Percentiles rank a stretch among this genome's conserved stretches.
phyloP scores from a whole-genome alignment of 1,284 basidiomycete genomes.

The Porphyrellus sp. region DNA sequence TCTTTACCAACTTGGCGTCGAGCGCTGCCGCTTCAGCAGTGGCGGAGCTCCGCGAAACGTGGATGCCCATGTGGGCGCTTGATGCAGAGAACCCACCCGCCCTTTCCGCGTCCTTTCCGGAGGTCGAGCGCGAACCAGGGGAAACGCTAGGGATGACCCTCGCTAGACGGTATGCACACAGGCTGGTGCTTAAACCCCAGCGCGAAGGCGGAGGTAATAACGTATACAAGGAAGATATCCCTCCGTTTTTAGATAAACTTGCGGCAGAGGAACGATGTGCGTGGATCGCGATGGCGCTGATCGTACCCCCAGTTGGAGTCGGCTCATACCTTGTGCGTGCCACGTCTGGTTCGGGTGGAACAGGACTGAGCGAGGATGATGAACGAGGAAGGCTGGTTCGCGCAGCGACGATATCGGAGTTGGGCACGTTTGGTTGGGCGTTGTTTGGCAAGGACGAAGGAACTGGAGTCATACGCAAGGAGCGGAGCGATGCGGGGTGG shows the following conservation, averaged over 20 bases:
- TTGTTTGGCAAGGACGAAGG: slow-evolving; percentile 58
- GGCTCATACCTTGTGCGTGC: slow-evolving; percentile 76
- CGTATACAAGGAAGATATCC: slow-evolving; percentile 85
- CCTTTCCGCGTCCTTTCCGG: neutral
- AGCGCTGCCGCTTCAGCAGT: slow-evolving; percentile 37
- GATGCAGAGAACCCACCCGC: slow-evolving; percentile 34
- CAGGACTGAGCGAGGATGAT: slow-evolving; percentile 7
- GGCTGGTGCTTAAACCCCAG: slow-evolving; percentile 91
- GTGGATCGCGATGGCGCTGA: slow-evolving; percentile 95
- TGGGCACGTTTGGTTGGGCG: slow-evolving; percentile 90
- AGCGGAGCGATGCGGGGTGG: slow-evolving; percentile 72
- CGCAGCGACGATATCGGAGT: slow-evolving; percentile 81
- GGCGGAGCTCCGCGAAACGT: slow-evolving; percentile 58
- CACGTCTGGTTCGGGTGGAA: slow-evolving; percentile 30
- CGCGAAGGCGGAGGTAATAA: slow-evolving; percentile 97
- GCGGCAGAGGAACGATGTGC: slow-evolving; percentile 58
- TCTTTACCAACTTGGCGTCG: slow-evolving; percentile 56
- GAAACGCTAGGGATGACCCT: slow-evolving; percentile 34
- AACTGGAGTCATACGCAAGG: slow-evolving; percentile 19
- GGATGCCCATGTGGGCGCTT: slow-evolving; percentile 81
- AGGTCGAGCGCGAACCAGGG: neutral
- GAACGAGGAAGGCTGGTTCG: slow-evolving; percentile 36
- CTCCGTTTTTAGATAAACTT: slow-evolving; percentile 67
- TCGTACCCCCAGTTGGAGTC: slow-evolving; percentile 66
- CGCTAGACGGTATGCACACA: slow-evolving; percentile 49